Base-by-base conservation (phyloP, 352 stramenopile species). In the Phytophthora pluvialis region DNA sequence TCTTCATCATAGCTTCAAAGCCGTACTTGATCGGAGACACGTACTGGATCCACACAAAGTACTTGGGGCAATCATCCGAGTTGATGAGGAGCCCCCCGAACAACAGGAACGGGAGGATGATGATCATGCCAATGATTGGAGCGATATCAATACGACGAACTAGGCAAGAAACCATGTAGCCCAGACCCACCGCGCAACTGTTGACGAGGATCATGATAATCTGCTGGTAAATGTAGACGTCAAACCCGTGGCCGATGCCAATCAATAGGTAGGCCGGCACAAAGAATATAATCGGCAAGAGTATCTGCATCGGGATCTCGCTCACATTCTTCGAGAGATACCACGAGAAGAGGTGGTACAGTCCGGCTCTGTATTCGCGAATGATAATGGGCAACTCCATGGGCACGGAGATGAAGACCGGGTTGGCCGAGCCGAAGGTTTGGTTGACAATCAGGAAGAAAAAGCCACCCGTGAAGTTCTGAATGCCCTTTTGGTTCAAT, bases 311-410 rank as follows among this genome's bases (percentile, higher is more conserved):
- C 5, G 59, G 64, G 1, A 83, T 15, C 56, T 86, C 77, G 36
- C 70, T 81, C 29, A 79, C 4, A 48, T 83, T 81, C 57, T 86
- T 86, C 21, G 73, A 53, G 2, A 80, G 5, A 16, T 80, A 86
- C 77, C 77, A 86, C 4, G 67, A 51, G 0, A 60, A 43, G 2
- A 81, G 31, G 35, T 70, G 26, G 40, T 80, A 83, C 1, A 80
- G 33, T 4, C 63, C 64, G 0, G 59, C 57, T 5, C 49, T 40
- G 65, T 86, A 79, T 39, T 84, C 75, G 9, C 72, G 57, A 18
- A 65, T 38, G 15, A 83, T 57, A 13, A 86, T 67, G 15, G 77
- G 57, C n/a, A 83, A 28, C 45, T 84, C 75, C 12, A 73, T 42
- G 3, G 77, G 77, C 15, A 86, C 63, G 7, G 60, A 50, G 8